A percentile compares a stretch with the other conserved stretches of the same genome.
These are phyloP conservation scores for Kockovaella imperatae DNA, from an alignment of 768 basidiomycete genomes.

Conservation along the genomic window DNA sequence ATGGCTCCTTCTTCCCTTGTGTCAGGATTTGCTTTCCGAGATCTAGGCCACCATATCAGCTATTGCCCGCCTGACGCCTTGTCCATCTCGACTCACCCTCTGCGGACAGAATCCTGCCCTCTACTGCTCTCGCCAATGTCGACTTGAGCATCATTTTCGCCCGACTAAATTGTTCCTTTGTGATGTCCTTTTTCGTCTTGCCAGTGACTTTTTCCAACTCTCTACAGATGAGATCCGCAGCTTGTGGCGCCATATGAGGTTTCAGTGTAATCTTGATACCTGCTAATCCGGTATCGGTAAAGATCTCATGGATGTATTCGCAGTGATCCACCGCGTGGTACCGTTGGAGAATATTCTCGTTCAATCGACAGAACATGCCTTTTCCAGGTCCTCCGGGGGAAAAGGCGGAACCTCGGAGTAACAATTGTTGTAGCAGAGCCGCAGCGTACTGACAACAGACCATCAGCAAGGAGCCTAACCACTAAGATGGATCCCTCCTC, in stretches of 20 bases:
- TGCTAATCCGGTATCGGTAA: constrained; percentile 86
- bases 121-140: constrained; percentile 86
- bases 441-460: neutral
- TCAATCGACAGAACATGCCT: constrained; percentile 96
- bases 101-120: constrained; percentile 54
- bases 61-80: neutral
- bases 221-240: constrained; percentile 75
- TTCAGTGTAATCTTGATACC: constrained; percentile 81
- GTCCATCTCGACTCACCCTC: constrained; percentile 45
- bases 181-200: constrained; percentile 42
- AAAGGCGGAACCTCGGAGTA: constrained; percentile 3
- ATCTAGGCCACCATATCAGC: constrained; percentile 53
- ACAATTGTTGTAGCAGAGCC: neutral
- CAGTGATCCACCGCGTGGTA: constrained; percentile 91
- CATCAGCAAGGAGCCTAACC: neutral
- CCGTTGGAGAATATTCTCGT: constrained; percentile 91
- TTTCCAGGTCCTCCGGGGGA: constrained; percentile 82
- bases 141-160: constrained; percentile 95
- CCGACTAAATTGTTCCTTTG: constrained; percentile 60
- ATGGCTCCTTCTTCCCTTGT: constrained; percentile 76
- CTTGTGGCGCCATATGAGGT: constrained; percentile 55
- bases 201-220: constrained; percentile 76
- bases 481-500: constrained; percentile 4
- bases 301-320: constrained; percentile 94
- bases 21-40: constrained; percentile 86